phyloP scores from a whole-genome alignment of 2,329 filamentous ascomycete species.

The Rhinocladiella mackenziei region DNA sequence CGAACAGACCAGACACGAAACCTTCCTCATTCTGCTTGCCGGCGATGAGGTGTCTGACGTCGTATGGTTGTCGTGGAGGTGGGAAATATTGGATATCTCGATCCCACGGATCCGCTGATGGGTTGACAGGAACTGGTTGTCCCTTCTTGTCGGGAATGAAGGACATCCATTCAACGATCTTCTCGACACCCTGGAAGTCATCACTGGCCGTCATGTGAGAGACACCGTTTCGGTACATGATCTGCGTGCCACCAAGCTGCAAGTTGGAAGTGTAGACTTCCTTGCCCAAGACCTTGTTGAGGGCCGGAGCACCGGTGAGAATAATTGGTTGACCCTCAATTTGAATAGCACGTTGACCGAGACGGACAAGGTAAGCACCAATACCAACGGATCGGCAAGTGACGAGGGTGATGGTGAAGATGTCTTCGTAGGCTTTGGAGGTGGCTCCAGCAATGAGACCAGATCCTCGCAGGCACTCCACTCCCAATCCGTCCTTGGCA shows the following conservation, averaged over 20 bases:
- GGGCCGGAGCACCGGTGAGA: slow-evolving; percentile 89
- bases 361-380: slow-evolving; percentile 95
- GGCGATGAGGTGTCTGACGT: slow-evolving; percentile 88
- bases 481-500: slow-evolving; percentile 91
- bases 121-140: slow-evolving; percentile 85
- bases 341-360: slow-evolving; percentile 96
- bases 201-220: slow-evolving; percentile 98
- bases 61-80: slow-evolving; percentile 77
- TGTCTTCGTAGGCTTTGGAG: slow-evolving; percentile 94
- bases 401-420: slow-evolving; percentile 96
- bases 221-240: slow-evolving; percentile 99
- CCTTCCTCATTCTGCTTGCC: slow-evolving; percentile 81
- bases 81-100: slow-evolving; percentile 81
- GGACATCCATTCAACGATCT: slow-evolving; percentile 97
- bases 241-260: slow-evolving; percentile 99
- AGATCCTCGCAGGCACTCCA: slow-evolving; percentile 93
- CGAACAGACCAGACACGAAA: slow-evolving; percentile 88
- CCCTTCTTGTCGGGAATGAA: slow-evolving; percentile 95
- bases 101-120: slow-evolving; percentile 82
- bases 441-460: slow-evolving; percentile 98
- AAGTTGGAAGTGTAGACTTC: slow-evolving; percentile 99
- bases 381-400: slow-evolving; percentile 99
- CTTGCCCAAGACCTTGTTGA: slow-evolving; percentile 96
- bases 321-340: slow-evolving; percentile 99
- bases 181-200: slow-evolving; percentile 95